Percentiles rank a stretch among this genome's conserved stretches.
These are phyloP conservation scores for Dalbergia cochinchinensis DNA, from an alignment of 306 rosid genomes.

Conservation along the genomic window DNA sequence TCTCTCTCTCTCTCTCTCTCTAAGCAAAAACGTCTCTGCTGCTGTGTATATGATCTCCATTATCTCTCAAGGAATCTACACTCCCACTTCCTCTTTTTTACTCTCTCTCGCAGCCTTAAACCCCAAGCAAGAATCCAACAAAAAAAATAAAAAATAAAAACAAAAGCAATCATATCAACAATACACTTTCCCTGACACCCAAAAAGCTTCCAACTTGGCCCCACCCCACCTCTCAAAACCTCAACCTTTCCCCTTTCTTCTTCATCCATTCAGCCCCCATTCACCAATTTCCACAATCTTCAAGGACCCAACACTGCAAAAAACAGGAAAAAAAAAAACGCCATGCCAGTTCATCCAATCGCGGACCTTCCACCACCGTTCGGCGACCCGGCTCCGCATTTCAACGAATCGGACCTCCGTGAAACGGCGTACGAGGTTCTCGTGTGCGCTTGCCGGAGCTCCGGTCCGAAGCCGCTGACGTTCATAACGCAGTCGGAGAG, in stretches of 20 bases:
- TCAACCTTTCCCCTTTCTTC: background rate
- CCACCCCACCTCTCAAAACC: slow-evolving; percentile 40
- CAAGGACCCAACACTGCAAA: slow-evolving; percentile 61
- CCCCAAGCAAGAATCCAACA: slow-evolving; percentile 65
- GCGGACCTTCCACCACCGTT: slow-evolving; percentile 76
- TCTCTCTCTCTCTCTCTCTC: background rate
- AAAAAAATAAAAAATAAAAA: too few species aligned
- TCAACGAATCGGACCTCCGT: slow-evolving; percentile 84
- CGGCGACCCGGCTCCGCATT: slow-evolving; percentile 52
- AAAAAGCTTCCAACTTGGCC: slow-evolving; percentile 48
- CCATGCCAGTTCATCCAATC: slow-evolving; percentile 69
- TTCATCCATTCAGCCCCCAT: background rate
- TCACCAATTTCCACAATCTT: slow-evolving; percentile 60
- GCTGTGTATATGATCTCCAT: background rate
- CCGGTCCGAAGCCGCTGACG: slow-evolving; percentile 81
- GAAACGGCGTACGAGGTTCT: slow-evolving; percentile 91
- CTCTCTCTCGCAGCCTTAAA: slow-evolving; percentile 46
- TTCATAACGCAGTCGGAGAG: slow-evolving; percentile 84
- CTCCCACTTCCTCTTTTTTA: background rate
- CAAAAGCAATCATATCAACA: slow-evolving; percentile 13
- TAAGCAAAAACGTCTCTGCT: slow-evolving; percentile 11
- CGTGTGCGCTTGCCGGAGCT: slow-evolving; percentile 79
- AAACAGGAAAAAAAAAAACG: slow-evolving; percentile 46
- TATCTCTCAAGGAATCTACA: too few species aligned
- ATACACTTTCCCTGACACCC: slow-evolving; percentile 45